A percentile compares a stretch with the other conserved stretches of the same genome.
Evolutionary conservation across 1,284 basidiomycete species (phyloP).

Genomic region (Ceratobasidium sp.): DNA sequence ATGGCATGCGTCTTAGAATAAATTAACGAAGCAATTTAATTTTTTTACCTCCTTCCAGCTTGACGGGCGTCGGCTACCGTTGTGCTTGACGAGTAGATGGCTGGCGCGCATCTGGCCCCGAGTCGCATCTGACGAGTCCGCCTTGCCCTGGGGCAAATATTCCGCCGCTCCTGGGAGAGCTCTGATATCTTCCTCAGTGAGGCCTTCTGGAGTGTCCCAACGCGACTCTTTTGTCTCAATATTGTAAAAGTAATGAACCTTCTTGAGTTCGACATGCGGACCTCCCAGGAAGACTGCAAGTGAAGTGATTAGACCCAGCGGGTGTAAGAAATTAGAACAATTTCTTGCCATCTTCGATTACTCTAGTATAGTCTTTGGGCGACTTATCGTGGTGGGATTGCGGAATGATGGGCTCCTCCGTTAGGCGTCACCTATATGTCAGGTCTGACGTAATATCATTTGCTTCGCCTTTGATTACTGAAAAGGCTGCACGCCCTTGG

Average conservation of each 20-base stretch:
- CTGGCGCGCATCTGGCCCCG: slow-evolving; percentile 84
- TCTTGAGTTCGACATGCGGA: slow-evolving; percentile 83
- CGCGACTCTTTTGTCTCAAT: slow-evolving; percentile 68
- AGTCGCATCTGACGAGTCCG: slow-evolving; percentile 40
- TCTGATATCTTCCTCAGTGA: slow-evolving; percentile 68
- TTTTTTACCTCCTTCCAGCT: slow-evolving; percentile 88
- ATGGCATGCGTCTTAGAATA: slow-evolving; percentile 1
- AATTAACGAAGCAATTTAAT: slow-evolving; percentile 42
- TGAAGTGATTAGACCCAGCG: slow-evolving; percentile 6
- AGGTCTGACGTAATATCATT: no score
- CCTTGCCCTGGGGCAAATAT: slow-evolving; percentile 53
- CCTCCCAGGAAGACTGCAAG: slow-evolving; percentile 64
- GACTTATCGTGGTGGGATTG: no score
- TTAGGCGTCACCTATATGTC: no score
- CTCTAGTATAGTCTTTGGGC: no score
- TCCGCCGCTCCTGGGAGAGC: slow-evolving; percentile 72
- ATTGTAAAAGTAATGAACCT: slow-evolving; percentile 92
- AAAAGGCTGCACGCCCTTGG: no score
- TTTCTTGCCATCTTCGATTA: no score
- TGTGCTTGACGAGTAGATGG: slow-evolving; percentile 94
- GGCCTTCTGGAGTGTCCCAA: slow-evolving; percentile 81
- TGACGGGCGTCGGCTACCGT: slow-evolving; percentile 82
- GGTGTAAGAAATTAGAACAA: background rate
- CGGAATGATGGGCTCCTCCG: no score
- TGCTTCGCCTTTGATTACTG: no score